Base-by-base conservation (phyloP, 1,139 yeast genomes). In the Diutina neorugosa region DNA sequence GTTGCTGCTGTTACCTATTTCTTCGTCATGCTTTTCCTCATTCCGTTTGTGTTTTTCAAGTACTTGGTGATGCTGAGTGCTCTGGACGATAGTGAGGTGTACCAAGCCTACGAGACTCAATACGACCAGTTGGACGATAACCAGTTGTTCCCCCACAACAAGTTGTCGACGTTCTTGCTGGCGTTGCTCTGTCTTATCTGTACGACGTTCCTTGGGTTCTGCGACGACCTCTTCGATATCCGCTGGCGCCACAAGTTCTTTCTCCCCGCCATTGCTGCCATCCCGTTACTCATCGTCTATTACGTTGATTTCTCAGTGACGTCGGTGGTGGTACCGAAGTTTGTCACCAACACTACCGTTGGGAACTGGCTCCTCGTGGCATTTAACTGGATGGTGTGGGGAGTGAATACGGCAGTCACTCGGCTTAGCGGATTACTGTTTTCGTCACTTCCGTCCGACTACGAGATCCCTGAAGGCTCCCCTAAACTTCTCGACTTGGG, bases 161-260 rank as follows among this genome's bases (percentile, higher is more conserved):
- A 86, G 65, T 74, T 93, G 55, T 85, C 96, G 0, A 94, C 89
- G 58, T 93, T 84, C 65, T 74, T 93, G 59, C 83, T 96, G 61
- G 96, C 95, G 1, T 73, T 91, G 12, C 70, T 93, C 56, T 88
- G 96, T 57, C 70, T 93, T 52, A 91, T 89, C 67, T 81, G 91
- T 59, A 91, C 94, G 65, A 78, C 90, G 18, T 70, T 94, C 53
- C 73, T 93, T 52, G 99, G 99, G 0, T 76, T 93, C 27, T 87
- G 95, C 53, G 99, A 93, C 66, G 99, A 93, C 68, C 73, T 93
- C 61, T 93, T 93, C 64, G 98, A 93, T 67, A 83, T 93, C 57
- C 79, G 96, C 59, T 93, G 99, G 99, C 77, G 99, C 64, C 96
- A 93, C 70, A 93, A 93, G 73, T 89, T 93, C 69, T 89, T 93